phyloP scores from a whole-genome alignment of 1,284 basidiomycete species.

The Coniophora puteana region DNA sequence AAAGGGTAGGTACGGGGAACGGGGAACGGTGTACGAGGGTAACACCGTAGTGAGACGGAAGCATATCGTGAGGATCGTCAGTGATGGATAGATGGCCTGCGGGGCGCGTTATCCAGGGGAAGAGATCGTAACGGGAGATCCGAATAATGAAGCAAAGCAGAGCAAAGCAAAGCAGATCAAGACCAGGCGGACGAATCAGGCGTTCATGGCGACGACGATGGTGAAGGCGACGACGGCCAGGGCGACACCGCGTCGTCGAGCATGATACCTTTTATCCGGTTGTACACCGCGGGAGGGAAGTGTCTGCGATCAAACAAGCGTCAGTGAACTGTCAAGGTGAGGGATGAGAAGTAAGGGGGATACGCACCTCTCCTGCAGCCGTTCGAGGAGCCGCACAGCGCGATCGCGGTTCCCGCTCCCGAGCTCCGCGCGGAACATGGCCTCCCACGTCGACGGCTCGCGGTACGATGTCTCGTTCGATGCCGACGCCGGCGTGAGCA shows the following conservation, averaged over 20 bases:
- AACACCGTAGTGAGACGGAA: too few species aligned
- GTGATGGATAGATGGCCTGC: too few species aligned
- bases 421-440: slow-evolving; percentile 93
- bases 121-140: too few species aligned
- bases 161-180: too few species aligned
- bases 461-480: slow-evolving; percentile 72
- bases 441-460: slow-evolving; percentile 87
- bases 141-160: too few species aligned
- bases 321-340: slow-evolving; percentile 4
- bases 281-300: slow-evolving; percentile 71
- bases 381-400: slow-evolving; percentile 70
- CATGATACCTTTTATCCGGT: slow-evolving; percentile 62
- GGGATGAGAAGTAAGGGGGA: not conserved
- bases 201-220: slow-evolving; percentile 9
- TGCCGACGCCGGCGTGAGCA: slow-evolving; percentile 42
- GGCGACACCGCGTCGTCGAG: slow-evolving; percentile 45
- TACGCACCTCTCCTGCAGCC: slow-evolving; percentile 71
- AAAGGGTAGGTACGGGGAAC: too few species aligned
- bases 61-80: too few species aligned
- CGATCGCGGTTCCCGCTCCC: slow-evolving; percentile 69
- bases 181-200: too few species aligned
- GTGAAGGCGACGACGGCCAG: slow-evolving; percentile 18
- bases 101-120: too few species aligned
- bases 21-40: too few species aligned
- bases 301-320: slow-evolving; percentile 42